phyloP scores from a whole-genome alignment of 768 basidiomycete genomes.

The Gymnopilus junonius region DNA sequence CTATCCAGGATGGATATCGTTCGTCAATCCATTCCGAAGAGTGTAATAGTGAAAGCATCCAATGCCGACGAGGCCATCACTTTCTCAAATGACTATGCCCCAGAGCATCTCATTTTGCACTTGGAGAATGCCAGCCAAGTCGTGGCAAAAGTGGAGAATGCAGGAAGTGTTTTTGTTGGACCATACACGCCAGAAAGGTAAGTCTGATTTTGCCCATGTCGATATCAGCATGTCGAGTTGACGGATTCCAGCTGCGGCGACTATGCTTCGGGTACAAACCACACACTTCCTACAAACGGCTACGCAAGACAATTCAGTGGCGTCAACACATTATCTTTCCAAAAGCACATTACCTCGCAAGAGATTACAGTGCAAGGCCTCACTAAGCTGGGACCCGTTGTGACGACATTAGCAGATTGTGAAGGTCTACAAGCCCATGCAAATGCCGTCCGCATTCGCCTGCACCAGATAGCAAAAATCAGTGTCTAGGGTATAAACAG shows the following conservation, averaged over 20 bases:
- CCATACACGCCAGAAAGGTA: constrained; percentile 95
- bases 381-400: constrained; percentile 79
- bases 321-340: constrained; percentile 96
- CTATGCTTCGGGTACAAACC: constrained; percentile 98
- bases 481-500: background rate
- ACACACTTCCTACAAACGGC: constrained; percentile 95
- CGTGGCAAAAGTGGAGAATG: constrained; percentile 80
- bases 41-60: constrained; percentile 79
- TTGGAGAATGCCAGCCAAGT: constrained; percentile 69
- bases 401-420: constrained; percentile 89
- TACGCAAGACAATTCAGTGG: constrained; percentile 99
- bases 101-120: constrained; percentile 96
- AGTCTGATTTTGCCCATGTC: constrained; percentile 14
- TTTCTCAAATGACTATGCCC: constrained; percentile 98
- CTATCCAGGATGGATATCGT: constrained; percentile 91
- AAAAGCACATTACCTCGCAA: constrained; percentile 98
- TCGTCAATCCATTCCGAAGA: constrained; percentile 86
- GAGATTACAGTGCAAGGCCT: constrained; percentile 85
- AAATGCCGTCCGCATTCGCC: constrained; percentile 90
- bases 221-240: background rate
- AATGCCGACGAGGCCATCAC: constrained; percentile 75
- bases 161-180: constrained; percentile 96
- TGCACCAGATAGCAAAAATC: constrained; percentile 31
- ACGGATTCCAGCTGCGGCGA: constrained; percentile 80
- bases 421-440: constrained; percentile 96